Percentiles rank a stretch among this genome's conserved stretches.
phyloP scores from a whole-genome alignment of 257 asterid genomes.

The Cynanchum wilfordii region DNA sequence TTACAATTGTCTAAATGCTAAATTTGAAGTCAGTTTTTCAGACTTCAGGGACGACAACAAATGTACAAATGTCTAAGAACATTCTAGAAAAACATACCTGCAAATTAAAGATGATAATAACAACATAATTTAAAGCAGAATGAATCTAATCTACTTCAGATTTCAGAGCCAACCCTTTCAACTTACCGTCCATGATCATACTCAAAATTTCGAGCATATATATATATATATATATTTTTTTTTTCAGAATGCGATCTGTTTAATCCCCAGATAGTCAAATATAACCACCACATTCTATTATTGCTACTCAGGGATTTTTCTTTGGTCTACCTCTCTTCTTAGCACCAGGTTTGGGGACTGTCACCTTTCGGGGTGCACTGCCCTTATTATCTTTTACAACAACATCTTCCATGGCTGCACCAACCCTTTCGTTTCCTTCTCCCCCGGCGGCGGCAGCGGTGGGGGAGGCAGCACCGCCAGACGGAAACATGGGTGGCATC shows the following conservation, averaged over 20 bases:
- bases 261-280: not conserved
- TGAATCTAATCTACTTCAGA: not conserved
- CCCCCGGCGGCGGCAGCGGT: slow-evolving; percentile 9
- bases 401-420: slow-evolving; percentile 6
- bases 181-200: too few relatives aligned
- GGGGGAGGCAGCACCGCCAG: slow-evolving; percentile 4
- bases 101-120: not conserved
- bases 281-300: not conserved
- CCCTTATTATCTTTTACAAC: not conserved
- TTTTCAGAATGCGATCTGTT: not conserved
- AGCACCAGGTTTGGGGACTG: slow-evolving; percentile 19
- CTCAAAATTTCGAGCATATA: not conserved
- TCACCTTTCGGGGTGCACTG: not conserved
- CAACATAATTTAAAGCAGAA: not conserved
- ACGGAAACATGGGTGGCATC: slow-evolving; percentile 70
- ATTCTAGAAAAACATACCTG: slow-evolving; percentile 1
- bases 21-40: not conserved
- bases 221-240: too few relatives aligned
- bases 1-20: slow-evolving; percentile 1
- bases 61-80: not conserved
- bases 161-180: not conserved
- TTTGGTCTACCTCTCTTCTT: slow-evolving; percentile 74
- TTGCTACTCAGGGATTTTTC: slow-evolving; percentile 26
- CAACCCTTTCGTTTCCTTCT: slow-evolving; percentile 7
- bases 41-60: not conserved